A percentile compares a stretch with the other conserved stretches of the same genome.
Evolutionary conservation across 1,284 basidiomycete genomes (phyloP).

Genomic region (Neonothopanus nambi): DNA sequence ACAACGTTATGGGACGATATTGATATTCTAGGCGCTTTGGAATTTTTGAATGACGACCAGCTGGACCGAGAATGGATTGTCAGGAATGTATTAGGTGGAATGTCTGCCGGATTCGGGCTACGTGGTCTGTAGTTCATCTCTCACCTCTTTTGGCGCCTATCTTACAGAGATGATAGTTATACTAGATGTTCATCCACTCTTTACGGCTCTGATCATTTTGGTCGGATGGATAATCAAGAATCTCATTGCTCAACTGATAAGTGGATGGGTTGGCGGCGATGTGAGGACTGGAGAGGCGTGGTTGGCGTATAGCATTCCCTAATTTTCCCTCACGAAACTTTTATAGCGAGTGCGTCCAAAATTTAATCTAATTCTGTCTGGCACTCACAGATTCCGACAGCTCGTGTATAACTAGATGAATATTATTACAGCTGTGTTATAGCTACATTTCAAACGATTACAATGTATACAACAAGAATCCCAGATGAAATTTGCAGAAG

Average conservation of each 20-base stretch:
- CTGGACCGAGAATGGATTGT: slow-evolving; percentile 85
- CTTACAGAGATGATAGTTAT: slow-evolving; percentile 51
- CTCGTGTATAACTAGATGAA: too few species aligned
- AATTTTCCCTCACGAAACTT: slow-evolving; percentile 20
- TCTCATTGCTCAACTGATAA: slow-evolving; percentile 56
- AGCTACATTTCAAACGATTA: too few species aligned
- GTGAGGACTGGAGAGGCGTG: slow-evolving; percentile 58
- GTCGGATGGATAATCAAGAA: slow-evolving; percentile 79
- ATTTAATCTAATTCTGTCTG: too few species aligned
- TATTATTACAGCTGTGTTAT: too few species aligned
- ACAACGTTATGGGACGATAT: slow-evolving; percentile 25
- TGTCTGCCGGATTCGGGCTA: slow-evolving; percentile 63
- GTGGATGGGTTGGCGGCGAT: slow-evolving; percentile 62
- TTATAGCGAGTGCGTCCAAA: too few species aligned
- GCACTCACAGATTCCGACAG: too few species aligned
- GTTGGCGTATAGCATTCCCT: slow-evolving; percentile 80
- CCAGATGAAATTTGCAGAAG: too few species aligned
- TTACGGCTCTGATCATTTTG: slow-evolving; percentile 78
- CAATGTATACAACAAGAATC: too few species aligned
- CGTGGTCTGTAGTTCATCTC: slow-evolving; percentile 35
- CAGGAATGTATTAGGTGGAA: slow-evolving; percentile 81
- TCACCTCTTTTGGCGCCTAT: not conserved
- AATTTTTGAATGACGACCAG: slow-evolving; percentile 62
- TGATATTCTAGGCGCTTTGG: slow-evolving; percentile 39
- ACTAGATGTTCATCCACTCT: slow-evolving; percentile 70